Evolutionary conservation across 208 protist genomes (phyloP), one percentile per base, ranked within the genome.

Genomic region (Naegleria fowleri): DNA sequence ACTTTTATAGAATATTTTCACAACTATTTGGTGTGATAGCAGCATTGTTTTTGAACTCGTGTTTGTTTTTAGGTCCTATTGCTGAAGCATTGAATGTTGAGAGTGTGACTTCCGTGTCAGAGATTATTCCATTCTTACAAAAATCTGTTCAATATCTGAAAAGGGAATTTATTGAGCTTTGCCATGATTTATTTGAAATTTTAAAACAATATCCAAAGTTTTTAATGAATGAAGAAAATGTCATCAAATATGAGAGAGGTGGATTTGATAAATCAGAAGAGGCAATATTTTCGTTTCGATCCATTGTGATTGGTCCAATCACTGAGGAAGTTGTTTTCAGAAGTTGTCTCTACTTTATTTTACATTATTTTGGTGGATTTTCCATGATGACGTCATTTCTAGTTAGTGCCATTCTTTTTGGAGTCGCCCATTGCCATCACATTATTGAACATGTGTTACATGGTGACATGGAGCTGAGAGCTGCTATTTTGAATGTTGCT

Each of bases 11-110:
- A 29, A 67, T 67, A 67, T 29, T 29, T 87, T 51, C 9, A 9
- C 83, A 87, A 29, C 11, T 87, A 36, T 51, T 87, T 11, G 83
- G 39, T 22, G 29, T 41, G 15, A 36, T 40, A 0, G 38, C 29
- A 16, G 84, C 41, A n/a, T 22, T 88, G 6, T 58, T 88, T 36
- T 88, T 88, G 41, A 88, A 52, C 33, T 58, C 84, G 5, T 58
- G 39, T 5, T 88, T 88, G n/a, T 88, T 88, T 88, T 33, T 55
- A 7, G 84, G 84, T 22, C 84, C 84, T 88, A n/a, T 88, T 41
- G 79, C 33, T 41, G 29, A 85, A 29, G 55, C 11, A 19, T 67
- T 67, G 55, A 29, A 67, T 29, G 55, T 67, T 29, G 55, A 67
- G 11, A 48, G 43, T 7, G 7, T 48, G 5, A 48, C 43, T 48